Percentiles rank a stretch among this genome's conserved stretches.
Conservation (phyloP, 129 eudicot genomes). For the Pseudognaphalium luteoalbum region DNA sequence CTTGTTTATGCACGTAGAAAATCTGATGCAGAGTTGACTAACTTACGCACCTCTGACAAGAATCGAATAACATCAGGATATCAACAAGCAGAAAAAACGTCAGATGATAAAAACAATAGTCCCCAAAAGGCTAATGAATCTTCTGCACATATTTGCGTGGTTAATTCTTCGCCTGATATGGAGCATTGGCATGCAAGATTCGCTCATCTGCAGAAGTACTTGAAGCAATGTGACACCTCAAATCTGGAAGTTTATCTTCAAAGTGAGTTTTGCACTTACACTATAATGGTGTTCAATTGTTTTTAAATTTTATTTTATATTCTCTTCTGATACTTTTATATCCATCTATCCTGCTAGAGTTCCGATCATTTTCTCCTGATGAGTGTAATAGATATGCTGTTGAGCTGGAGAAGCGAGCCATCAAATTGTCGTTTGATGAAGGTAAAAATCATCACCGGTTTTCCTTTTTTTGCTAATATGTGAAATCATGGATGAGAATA, state of each 20-base stretch:
- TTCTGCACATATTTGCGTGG: constrained; percentile 13
- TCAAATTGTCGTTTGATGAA: constrained; percentile 42
- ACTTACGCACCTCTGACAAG: constrained; percentile 22
- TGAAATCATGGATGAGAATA: neutral
- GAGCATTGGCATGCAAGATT: constrained; percentile 42
- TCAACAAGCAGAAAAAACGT: constrained; percentile 10
- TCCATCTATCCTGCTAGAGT: constrained; percentile 24
- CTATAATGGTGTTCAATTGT: neutral
- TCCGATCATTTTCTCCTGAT: constrained; percentile 38
- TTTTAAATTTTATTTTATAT: neutral
- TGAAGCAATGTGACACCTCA: constrained; percentile 41
- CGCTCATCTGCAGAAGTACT: constrained; percentile 37
- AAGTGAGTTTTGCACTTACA: constrained; percentile 29
- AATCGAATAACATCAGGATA: constrained; percentile 17
- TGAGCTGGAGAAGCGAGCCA: constrained; percentile 49
- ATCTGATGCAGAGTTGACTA: constrained; percentile 37
- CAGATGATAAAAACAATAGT: constrained; percentile 14
- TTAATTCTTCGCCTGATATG: constrained; percentile 23
- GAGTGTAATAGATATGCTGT: constrained; percentile 44
- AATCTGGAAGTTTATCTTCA: constrained; percentile 40
- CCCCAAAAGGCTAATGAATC: constrained; percentile 31
- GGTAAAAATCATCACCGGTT: constrained; percentile 26
- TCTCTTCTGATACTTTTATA: neutral
- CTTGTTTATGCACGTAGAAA: constrained; percentile 47
- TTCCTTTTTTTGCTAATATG: neutral